Percentiles rank a stretch among this genome's conserved stretches.
Evolutionary conservation across 1,284 basidiomycete species (phyloP).

Genomic region (Trichosporon sp.): DNA sequence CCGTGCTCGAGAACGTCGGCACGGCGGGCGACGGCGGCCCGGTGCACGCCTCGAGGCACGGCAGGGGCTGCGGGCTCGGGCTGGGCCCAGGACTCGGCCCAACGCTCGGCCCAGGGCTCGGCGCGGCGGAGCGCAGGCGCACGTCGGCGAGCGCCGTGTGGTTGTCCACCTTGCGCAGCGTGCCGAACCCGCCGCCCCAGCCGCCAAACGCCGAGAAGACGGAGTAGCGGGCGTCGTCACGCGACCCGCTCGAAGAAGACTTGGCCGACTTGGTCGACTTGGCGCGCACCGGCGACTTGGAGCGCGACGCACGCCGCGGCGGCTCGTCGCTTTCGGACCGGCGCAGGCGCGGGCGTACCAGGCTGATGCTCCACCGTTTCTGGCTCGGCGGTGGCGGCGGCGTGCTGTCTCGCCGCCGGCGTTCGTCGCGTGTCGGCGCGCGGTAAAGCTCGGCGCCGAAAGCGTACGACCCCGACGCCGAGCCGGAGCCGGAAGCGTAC

Average conservation of each 20-base stretch:
- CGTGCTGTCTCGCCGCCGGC: background rate
- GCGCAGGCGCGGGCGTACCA: background rate
- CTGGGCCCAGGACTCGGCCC: too few species aligned
- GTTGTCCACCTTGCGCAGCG: background rate
- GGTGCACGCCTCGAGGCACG: background rate
- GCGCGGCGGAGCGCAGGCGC: too few species aligned
- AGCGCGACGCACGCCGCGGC: background rate
- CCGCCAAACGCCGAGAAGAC: background rate
- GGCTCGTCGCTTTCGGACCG: background rate
- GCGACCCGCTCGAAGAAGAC: background rate
- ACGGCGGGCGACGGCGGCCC: background rate
- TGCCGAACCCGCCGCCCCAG: background rate
- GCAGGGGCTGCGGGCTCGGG: background rate
- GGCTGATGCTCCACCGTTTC: background rate
- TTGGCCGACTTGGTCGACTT: background rate
- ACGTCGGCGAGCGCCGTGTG: background rate
- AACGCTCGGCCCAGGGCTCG: too few species aligned
- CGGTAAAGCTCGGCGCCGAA: background rate
- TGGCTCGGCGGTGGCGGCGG: background rate
- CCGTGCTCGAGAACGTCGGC: background rate
- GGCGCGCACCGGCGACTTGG: background rate
- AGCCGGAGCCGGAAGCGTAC: background rate
- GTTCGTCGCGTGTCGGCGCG: background rate
- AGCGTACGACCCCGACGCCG: background rate
- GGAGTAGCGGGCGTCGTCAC: background rate